These are phyloP conservation scores for Fusarium sp. DNA, from an alignment of 2,329 filamentous ascomycete genomes.

Conservation along the genomic window DNA sequence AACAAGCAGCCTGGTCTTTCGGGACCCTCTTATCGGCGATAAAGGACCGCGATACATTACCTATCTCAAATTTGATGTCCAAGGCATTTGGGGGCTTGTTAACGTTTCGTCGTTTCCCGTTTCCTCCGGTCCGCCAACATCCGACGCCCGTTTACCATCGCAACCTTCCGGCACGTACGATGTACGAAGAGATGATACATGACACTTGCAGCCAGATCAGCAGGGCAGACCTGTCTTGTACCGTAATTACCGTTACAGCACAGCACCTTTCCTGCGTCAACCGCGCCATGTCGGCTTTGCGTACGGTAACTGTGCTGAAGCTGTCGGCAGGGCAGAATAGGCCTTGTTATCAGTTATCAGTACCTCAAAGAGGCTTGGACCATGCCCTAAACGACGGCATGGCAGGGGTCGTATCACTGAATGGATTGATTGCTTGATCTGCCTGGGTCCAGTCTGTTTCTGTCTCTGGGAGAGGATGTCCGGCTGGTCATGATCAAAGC, in stretches of 20 bases:
- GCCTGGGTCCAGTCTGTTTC: not conserved
- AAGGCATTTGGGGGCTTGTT: not conserved
- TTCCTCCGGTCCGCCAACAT: constrained; percentile 20
- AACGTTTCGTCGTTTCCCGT: constrained; percentile 13
- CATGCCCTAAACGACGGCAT: constrained; percentile 18
- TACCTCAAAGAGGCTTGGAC: constrained; percentile 27
- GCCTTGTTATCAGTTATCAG: constrained; percentile 32
- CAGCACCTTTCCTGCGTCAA: constrained; percentile 21
- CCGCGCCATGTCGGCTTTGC: constrained; percentile 27
- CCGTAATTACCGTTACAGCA: constrained; percentile 17
- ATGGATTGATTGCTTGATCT: constrained; percentile 11
- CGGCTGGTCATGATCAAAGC: constrained; percentile 22
- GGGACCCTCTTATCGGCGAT: constrained; percentile 10
- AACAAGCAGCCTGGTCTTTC: constrained; percentile 5
- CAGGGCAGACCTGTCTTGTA: constrained; percentile 13
- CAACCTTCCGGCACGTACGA: constrained; percentile 39
- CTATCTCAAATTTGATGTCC: not conserved
- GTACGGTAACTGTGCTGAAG: constrained; percentile 14
- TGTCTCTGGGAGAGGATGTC: not conserved
- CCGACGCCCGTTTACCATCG: constrained; percentile 27
- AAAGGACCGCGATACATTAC: not conserved
- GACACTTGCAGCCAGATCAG: constrained; percentile 22
- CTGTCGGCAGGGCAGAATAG: constrained; percentile 13
- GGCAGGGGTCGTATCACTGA: constrained; percentile 26
- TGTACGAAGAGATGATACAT: constrained; percentile 27